Evolutionary conservation across 805 yeast species (phyloP).

Genomic region (Saccharomyces eubayanus): DNA sequence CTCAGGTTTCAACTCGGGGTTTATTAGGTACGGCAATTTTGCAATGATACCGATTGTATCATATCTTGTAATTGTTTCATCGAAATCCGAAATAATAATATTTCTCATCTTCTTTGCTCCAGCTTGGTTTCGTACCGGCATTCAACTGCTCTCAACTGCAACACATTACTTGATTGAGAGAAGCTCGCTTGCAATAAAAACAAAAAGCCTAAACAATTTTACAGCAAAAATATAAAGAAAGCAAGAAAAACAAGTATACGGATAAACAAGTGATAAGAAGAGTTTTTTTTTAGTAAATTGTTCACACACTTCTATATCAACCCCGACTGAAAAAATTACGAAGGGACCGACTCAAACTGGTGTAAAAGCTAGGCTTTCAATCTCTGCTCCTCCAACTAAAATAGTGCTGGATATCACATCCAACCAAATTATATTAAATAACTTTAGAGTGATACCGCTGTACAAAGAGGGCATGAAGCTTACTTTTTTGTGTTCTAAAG

Average conservation of each 20-base stretch:
- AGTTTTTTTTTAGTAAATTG: conserved; percentile 6
- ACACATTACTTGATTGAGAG: neutral
- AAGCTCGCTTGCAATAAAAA: neutral
- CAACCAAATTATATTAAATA: neutral
- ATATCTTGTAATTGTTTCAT: conserved; percentile 26
- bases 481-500: neutral
- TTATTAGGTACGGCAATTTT: conserved; percentile 15
- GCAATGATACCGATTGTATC: conserved; percentile 25
- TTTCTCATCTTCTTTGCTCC: conserved; percentile 5
- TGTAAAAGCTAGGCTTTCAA: conserved; percentile 5
- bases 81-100: conserved; percentile 25
- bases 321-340: conserved; percentile 12
- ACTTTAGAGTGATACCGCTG: neutral
- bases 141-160: neutral
- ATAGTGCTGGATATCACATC: neutral
- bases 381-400: conserved; percentile 6
- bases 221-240: neutral
- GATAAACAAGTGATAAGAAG: neutral
- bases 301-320: conserved; percentile 31
- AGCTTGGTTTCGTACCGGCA: neutral
- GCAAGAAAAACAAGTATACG: neutral
- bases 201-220: neutral
- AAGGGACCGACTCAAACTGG: conserved; percentile 14
- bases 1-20: conserved; percentile 12
- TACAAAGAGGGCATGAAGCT: neutral